These are phyloP conservation scores for Albizia julibrissin DNA, from an alignment of 306 rosid species.

Conservation along the genomic window DNA sequence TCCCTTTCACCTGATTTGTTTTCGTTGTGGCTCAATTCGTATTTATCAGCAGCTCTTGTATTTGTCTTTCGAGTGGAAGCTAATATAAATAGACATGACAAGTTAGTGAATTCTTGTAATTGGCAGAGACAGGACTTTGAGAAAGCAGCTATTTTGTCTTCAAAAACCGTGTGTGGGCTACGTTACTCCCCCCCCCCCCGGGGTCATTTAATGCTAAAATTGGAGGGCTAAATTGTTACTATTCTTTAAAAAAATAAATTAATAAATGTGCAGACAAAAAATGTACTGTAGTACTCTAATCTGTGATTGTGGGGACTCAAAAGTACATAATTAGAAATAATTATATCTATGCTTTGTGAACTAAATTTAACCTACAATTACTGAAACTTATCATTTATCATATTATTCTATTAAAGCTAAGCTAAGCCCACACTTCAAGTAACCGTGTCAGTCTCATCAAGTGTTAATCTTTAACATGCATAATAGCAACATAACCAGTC, in stretches of 20 bases:
- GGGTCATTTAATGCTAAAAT: conserved; percentile 7
- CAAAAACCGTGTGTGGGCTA: neutral
- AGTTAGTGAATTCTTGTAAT: too few species aligned
- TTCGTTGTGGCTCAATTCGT: conserved; percentile 1
- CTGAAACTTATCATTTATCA: neutral
- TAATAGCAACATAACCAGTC: neutral
- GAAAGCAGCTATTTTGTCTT: neutral
- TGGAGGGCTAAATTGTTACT: neutral
- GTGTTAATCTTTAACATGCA: neutral
- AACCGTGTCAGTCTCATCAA: neutral
- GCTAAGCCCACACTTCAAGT: neutral
- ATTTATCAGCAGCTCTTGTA: conserved; percentile 27
- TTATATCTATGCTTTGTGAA: neutral
- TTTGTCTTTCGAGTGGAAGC: conserved; percentile 12
- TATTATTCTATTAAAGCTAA: neutral
- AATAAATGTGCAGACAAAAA: neutral
- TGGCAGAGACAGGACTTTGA: conserved; percentile 1
- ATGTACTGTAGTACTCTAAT: neutral
- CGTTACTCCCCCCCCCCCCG: too few species aligned
- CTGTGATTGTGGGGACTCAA: neutral
- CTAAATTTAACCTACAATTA: neutral
- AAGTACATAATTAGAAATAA: neutral
- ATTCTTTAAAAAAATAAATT: neutral
- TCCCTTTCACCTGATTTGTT: conserved; percentile 29
- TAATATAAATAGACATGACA: neutral